These are phyloP conservation scores for Aspergillus biplanus DNA, from an alignment of 495 filamentous ascomycete genomes.

Conservation along the genomic window DNA sequence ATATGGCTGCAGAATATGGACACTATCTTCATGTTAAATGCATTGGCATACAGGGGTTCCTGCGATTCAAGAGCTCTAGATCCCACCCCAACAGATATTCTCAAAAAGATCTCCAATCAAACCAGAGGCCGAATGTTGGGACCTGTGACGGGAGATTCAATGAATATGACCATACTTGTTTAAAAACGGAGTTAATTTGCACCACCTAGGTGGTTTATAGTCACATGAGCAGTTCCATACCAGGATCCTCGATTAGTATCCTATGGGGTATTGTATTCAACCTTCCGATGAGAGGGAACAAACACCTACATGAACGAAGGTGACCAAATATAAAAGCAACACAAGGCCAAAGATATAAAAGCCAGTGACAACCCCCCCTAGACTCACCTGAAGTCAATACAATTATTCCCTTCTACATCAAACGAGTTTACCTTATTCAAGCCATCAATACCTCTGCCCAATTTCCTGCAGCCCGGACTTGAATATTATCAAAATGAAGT, in stretches of 20 bases:
- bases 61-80: background rate
- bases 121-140: background rate
- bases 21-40: background rate
- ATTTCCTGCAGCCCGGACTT: background rate
- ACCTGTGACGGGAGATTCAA: background rate
- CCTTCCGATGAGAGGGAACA: too few relatives aligned
- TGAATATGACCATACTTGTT: background rate
- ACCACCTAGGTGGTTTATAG: background rate
- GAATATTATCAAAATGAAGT: background rate
- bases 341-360: background rate
- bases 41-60: background rate
- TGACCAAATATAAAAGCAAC: too few relatives aligned
- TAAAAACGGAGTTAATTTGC: background rate
- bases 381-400: background rate
- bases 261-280: too few relatives aligned
- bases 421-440: background rate
- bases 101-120: background rate
- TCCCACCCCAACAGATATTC: background rate
- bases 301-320: too few relatives aligned
- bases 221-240: background rate
- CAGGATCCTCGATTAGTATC: too few relatives aligned
- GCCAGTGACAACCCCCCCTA: background rate
- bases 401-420: background rate
- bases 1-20: background rate
- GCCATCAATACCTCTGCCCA: background rate